Conservation (phyloP, 1,284 basidiomycete species). For the Malassezia cuniculi region DNA sequence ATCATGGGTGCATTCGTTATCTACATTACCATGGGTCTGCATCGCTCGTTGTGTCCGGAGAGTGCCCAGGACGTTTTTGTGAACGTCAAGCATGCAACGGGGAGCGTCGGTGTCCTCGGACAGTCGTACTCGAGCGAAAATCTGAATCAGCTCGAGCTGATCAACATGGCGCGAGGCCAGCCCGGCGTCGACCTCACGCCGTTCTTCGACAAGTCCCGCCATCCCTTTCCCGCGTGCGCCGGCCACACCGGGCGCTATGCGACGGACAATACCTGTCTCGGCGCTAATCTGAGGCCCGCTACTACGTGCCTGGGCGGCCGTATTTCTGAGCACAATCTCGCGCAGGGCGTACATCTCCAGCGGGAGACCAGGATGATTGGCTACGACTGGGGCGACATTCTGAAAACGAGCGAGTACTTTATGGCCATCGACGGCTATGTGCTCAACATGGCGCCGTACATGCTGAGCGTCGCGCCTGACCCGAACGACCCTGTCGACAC, state of each 20-base stretch:
- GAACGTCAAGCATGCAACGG: constrained; percentile 6
- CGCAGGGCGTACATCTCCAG: neutral
- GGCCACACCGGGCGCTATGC: constrained; percentile 53
- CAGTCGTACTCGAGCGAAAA: constrained; percentile 62
- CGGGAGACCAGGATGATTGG: constrained; percentile 17
- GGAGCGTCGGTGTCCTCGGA: constrained; percentile 60
- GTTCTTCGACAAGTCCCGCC: constrained; percentile 51
- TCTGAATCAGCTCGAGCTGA: constrained; percentile 47
- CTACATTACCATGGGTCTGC: constrained; percentile 87
- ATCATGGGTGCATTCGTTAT: constrained; percentile 65
- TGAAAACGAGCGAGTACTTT: constrained; percentile 15
- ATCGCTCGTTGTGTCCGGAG: constrained; percentile 74
- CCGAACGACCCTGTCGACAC: constrained; percentile 67
- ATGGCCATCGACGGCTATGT: constrained; percentile 79
- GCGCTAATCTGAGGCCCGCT: constrained; percentile 38
- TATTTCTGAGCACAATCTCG: constrained; percentile 18
- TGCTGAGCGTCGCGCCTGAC: constrained; percentile 56
- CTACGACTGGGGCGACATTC: constrained; percentile 38
- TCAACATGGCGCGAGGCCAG: neutral
- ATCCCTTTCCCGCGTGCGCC: constrained; percentile 51
- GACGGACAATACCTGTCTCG: constrained; percentile 58
- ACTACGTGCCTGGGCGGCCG: constrained; percentile 51
- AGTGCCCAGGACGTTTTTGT: constrained; percentile 1
- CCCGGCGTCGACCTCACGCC: constrained; percentile 78
- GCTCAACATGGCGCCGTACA: constrained; percentile 81